These are phyloP conservation scores for Glarea lozoyensis DNA, from an alignment of 495 filamentous ascomycete species.

Conservation along the genomic window DNA sequence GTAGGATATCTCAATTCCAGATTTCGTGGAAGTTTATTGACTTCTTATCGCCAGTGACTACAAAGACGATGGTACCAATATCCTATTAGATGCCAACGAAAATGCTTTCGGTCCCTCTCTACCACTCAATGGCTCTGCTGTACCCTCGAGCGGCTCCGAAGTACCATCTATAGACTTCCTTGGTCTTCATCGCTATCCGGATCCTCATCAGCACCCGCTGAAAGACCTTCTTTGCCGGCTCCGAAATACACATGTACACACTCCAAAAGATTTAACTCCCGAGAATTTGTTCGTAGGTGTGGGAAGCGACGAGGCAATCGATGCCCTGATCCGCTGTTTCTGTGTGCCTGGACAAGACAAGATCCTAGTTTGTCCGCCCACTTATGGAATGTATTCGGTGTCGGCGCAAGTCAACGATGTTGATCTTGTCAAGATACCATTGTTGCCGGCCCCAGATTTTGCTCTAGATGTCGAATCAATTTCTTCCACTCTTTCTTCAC, in stretches of 20 bases:
- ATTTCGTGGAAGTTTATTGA: constrained; percentile 2
- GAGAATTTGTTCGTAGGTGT: constrained; percentile 90
- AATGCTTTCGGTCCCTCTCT: constrained; percentile 86
- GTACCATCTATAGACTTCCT: constrained; percentile 46
- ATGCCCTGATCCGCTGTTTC: constrained; percentile 86
- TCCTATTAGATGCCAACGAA: constrained; percentile 95
- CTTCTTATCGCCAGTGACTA: constrained; percentile 63
- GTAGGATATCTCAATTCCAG: constrained; percentile 37
- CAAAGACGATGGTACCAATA: constrained; percentile 95
- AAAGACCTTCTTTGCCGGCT: constrained; percentile 82
- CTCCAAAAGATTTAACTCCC: constrained; percentile 60
- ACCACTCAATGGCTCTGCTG: constrained; percentile 8
- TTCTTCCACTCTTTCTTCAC: constrained; percentile 49
- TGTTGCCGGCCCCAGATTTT: constrained; percentile 55
- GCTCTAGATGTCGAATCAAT: constrained; percentile 62
- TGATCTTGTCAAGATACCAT: constrained; percentile 70
- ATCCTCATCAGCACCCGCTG: constrained; percentile 82
- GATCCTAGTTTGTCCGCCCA: constrained; percentile 90
- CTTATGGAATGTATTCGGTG: constrained; percentile 97
- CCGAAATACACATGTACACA: constrained; percentile 80
- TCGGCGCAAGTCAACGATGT: constrained; percentile 92
- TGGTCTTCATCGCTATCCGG: constrained; percentile 87
- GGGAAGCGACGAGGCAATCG: constrained; percentile 93
- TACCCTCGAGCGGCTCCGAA: constrained; percentile 1
- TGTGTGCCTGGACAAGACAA: constrained; percentile 79